Evolutionary conservation across 176 grass and related monocot genomes (phyloP).

Genomic region (Guadua angustifolia): DNA sequence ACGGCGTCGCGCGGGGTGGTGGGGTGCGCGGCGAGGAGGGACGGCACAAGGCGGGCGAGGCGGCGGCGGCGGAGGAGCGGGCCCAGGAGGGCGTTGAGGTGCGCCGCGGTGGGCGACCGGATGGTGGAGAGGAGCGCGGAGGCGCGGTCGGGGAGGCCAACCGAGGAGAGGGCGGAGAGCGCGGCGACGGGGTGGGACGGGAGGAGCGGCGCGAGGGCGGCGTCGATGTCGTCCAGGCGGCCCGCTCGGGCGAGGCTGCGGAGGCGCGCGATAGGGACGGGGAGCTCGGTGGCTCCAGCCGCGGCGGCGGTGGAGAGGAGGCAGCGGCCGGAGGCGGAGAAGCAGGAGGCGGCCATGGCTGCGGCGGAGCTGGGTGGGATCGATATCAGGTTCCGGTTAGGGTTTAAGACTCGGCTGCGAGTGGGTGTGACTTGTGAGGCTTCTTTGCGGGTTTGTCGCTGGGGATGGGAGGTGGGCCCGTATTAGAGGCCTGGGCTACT

Average conservation of each 20-base stretch:
- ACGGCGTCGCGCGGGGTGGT: slow-evolving; percentile 36
- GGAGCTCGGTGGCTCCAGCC: slow-evolving; percentile 4
- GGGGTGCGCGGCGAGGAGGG: slow-evolving; percentile 30
- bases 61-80: slow-evolving; percentile 55
- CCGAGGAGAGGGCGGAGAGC: slow-evolving; percentile 42
- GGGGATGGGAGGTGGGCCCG: background rate
- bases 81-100: slow-evolving; percentile 49
- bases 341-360: slow-evolving; percentile 46
- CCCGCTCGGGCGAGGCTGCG: slow-evolving; percentile 52
- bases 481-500: background rate
- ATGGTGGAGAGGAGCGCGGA: slow-evolving; percentile 42
- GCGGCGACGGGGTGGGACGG: slow-evolving; percentile 25
- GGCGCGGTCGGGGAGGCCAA: slow-evolving; percentile 51
- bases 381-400: slow-evolving; percentile 9
- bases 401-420: slow-evolving; percentile 11
- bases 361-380: background rate
- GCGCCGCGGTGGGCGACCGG: slow-evolving; percentile 33
- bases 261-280: slow-evolving; percentile 19
- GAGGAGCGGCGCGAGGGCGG: slow-evolving; percentile 39
- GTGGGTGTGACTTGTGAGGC: background rate
- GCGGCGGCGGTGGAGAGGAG: background rate
- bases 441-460: background rate
- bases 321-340: slow-evolving; percentile 34
- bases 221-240: slow-evolving; percentile 48
- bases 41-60: slow-evolving; percentile 39